Evolutionary conservation across 495 filamentous ascomycete species (phyloP).

Genomic region (Penicillium turbatum): DNA sequence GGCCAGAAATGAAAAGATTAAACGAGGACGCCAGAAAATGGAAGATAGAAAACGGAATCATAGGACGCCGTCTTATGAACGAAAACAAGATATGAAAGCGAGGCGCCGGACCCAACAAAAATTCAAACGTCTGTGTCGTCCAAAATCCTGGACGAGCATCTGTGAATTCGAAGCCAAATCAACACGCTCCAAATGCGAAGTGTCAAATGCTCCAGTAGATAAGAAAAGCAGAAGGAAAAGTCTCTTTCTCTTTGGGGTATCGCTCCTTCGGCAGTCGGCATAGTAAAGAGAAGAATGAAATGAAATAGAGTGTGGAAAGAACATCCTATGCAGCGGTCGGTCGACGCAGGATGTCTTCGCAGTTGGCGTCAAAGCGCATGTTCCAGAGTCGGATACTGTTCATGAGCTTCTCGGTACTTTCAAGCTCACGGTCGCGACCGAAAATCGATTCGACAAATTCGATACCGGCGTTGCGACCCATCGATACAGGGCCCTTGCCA

Average conservation of each 20-base stretch:
- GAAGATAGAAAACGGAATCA: slow-evolving; percentile 14
- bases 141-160: slow-evolving; percentile 14
- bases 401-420: slow-evolving; percentile 95
- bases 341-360: slow-evolving; percentile 77
- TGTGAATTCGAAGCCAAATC: slow-evolving; percentile 21
- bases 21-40: slow-evolving; percentile 23
- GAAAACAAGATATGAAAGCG: slow-evolving; percentile 19
- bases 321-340: slow-evolving; percentile 26
- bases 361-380: slow-evolving; percentile 94
- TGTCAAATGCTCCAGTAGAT: slow-evolving; percentile 21
- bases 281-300: background rate
- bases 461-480: slow-evolving; percentile 88
- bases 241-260: slow-evolving; percentile 8
- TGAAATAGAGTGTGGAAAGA: too few relatives aligned
- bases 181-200: slow-evolving; percentile 30
- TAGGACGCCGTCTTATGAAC: slow-evolving; percentile 30
- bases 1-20: slow-evolving; percentile 20
- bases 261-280: background rate
- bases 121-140: slow-evolving; percentile 18
- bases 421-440: slow-evolving; percentile 84
- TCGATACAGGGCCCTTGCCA: slow-evolving; percentile 58
- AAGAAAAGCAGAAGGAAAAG: slow-evolving; percentile 5
- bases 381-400: slow-evolving; percentile 87
- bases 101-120: slow-evolving; percentile 23
- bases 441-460: slow-evolving; percentile 98